These are phyloP conservation scores for Alternaria triticimaculans DNA, from an alignment of 2,329 filamentous ascomycete genomes.

Conservation along the genomic window DNA sequence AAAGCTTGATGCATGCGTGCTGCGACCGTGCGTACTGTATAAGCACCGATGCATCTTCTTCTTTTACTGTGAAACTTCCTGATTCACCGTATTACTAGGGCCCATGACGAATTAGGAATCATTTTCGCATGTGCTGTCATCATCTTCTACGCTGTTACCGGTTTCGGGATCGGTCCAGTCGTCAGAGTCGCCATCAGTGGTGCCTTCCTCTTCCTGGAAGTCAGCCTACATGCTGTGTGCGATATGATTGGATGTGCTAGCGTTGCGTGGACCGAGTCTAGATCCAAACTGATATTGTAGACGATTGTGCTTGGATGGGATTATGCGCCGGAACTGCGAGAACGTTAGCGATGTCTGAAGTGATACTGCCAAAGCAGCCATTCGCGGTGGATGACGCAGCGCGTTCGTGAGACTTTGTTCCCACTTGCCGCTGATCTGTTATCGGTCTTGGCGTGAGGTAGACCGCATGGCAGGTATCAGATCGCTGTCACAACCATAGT, in stretches of 20 bases:
- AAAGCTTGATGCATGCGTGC: neutral
- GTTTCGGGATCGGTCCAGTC: neutral
- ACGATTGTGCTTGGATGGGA: neutral
- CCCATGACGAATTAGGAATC: neutral
- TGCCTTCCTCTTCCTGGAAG: neutral
- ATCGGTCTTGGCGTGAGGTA: neutral
- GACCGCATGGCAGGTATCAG: neutral
- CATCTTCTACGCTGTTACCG: neutral
- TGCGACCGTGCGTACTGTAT: neutral
- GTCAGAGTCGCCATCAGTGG: neutral
- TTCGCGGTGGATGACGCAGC: no score
- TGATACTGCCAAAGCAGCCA: neutral
- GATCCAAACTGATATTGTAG: neutral
- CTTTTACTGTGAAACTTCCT: neutral
- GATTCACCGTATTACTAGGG: neutral
- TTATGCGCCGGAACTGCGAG: neutral
- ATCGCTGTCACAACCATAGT: neutral
- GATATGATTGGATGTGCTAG: conserved; percentile 4
- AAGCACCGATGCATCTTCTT: neutral
- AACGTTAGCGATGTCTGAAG: neutral
- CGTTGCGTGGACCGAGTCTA: neutral
- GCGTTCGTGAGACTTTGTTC: neutral
- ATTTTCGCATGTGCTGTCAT: neutral
- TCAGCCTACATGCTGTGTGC: conserved; percentile 18
- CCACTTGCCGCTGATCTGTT: neutral